Evolutionary conservation across 2,329 filamentous ascomycete species (phyloP).

Genomic region (Aquanectria penicillioides): DNA sequence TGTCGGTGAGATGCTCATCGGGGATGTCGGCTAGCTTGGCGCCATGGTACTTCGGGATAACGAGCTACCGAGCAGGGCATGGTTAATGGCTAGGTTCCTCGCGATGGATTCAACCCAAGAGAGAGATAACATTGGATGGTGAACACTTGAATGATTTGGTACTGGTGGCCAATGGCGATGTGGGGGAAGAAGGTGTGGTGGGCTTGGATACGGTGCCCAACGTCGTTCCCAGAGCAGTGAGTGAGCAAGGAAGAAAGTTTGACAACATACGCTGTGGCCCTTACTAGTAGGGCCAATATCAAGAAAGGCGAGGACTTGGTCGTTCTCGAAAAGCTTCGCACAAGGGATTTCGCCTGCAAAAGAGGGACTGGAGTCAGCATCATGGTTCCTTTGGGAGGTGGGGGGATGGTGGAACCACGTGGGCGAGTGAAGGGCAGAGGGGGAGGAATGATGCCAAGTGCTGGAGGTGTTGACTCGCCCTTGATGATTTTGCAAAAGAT

Average conservation of each 20-base stretch:
- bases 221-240: not conserved
- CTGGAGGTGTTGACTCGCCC: conserved; percentile 59
- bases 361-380: conserved; percentile 25
- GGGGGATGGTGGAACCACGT: not conserved
- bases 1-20: conserved; percentile 84
- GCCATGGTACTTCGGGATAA: conserved; percentile 96
- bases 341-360: conserved; percentile 88
- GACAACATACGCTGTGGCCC: conserved; percentile 81
- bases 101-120: too few species aligned
- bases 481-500: conserved; percentile 99
- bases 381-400: too few species aligned
- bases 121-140: too few species aligned
- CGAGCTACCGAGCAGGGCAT: conserved; percentile 68
- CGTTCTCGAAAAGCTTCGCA: conserved; percentile 95
- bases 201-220: not conserved
- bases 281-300: conserved; percentile 91
- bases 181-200: conserved; percentile 7
- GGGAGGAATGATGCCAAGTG: conserved; percentile 13
- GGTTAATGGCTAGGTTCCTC: conserved; percentile 16
- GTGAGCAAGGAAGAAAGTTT: not conserved
- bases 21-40: conserved; percentile 92
- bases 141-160: not conserved
- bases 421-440: too few species aligned
- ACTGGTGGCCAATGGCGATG: not conserved
- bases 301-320: conserved; percentile 93